Evolutionary conservation across 169 alveolate species (phyloP).

Genomic region (Plasmodium knowlesi): DNA sequence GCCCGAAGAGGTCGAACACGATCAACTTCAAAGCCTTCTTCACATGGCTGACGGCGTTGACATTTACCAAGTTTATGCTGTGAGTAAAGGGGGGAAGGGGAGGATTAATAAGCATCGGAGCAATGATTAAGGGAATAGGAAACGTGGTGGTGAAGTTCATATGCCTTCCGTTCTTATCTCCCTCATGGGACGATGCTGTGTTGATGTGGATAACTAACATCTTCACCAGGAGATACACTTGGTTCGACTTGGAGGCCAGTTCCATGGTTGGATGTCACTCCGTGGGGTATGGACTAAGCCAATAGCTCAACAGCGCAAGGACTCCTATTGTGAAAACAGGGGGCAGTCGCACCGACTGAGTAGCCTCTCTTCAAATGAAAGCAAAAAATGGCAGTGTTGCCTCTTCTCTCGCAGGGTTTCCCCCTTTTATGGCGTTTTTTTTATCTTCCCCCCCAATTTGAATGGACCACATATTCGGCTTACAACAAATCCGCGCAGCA

Average conservation of each 20-base stretch:
- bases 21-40: slow-evolving; percentile 29
- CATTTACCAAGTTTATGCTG: slow-evolving; percentile 23
- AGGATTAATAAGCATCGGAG: neutral
- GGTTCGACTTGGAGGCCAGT: slow-evolving; percentile 17
- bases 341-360: neutral
- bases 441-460: neutral
- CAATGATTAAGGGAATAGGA: too few relatives aligned
- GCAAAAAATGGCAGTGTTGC: neutral
- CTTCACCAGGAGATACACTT: slow-evolving; percentile 23
- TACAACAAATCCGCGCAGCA: neutral
- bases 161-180: neutral
- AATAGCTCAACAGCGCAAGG: neutral
- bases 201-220: slow-evolving; percentile 5
- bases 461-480: neutral
- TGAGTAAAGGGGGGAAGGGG: neutral
- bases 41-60: slow-evolving; percentile 39
- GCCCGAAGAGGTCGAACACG: slow-evolving; percentile 36
- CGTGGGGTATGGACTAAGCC: too few relatives aligned
- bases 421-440: too few relatives aligned
- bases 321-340: neutral
- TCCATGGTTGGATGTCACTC: neutral
- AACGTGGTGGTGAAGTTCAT: neutral
- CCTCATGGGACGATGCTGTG: neutral
- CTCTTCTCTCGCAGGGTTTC: neutral
- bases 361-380: neutral